Base-by-base conservation (phyloP, 495 filamentous ascomycete genomes). In the Penicillium salamii region DNA sequence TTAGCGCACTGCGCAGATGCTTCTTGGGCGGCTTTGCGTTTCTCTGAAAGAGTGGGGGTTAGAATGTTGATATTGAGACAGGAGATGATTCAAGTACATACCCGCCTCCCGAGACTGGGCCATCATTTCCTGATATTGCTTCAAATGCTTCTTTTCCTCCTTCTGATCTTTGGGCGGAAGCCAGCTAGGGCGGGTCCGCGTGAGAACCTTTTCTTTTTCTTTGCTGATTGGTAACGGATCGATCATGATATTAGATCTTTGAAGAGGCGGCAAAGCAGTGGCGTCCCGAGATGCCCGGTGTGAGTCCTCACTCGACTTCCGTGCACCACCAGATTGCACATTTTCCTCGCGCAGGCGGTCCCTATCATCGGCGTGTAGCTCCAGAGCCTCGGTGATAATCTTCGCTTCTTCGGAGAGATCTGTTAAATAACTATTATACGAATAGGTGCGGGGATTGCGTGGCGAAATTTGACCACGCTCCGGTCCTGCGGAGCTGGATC, bases 121-220 rank as follows among this genome's bases (percentile, higher is more conserved):
- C 88, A 96, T 95, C 88, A 98, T 97, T 59, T 77, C 81, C 64
- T 95, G 87, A 59, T 96, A 98, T 65, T 97, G 88, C 60, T 80
- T 91, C 46, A 98, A 54, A 61, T 98, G 93, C 46, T 83, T 85
- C 65, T 82, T 91, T 68, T 98, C 93, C 65, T 98, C 93, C 40
- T 87, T 89, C 20, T 88, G 90, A 51, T 89, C 84, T 69, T 98
- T 97, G 0, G 93, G 93, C 6, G 93, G 93, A 13, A 98, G 75
- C 93, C 93, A 98, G 32, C 88, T 92, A 0, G 93, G 93, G 21
- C 93, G 81, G 11, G 93, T 98, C 34, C 95, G 78, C 17, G 89
- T 90, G 15, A 98, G 71, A 5, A 96, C 87, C 33, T 87, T 90
- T 56, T 96, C 90, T 68, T 98, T 98, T 74, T 98, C 93, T 70